These are phyloP conservation scores for Candida methanosorbosa DNA, from an alignment of 805 yeast genomes.

Conservation along the genomic window DNA sequence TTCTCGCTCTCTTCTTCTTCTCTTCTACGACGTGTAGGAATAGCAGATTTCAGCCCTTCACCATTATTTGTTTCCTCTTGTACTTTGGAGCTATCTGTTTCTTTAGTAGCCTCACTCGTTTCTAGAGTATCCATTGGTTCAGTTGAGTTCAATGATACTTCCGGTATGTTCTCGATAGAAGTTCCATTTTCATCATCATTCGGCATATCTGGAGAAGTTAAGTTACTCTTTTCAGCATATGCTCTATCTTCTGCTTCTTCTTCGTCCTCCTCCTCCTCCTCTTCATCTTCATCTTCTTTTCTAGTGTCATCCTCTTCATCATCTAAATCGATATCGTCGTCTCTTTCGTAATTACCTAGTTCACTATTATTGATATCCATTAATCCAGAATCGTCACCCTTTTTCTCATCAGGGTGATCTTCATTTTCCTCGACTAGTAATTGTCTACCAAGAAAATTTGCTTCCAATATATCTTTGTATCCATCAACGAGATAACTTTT, in stretches of 20 bases:
- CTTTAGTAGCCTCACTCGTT: no score
- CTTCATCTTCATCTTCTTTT: slow-evolving; percentile 6
- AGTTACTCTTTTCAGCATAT: neutral
- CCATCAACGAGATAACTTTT: slow-evolving; percentile 12
- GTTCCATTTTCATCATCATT: neutral
- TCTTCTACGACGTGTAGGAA: no score
- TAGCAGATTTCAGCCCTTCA: no score
- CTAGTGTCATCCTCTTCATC: slow-evolving; percentile 15
- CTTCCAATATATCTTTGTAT: slow-evolving; percentile 8
- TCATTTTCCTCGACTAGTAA: slow-evolving; percentile 2
- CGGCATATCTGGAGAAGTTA: neutral
- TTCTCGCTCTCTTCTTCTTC: neutral
- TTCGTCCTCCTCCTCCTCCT: neutral
- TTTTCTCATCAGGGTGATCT: slow-evolving; percentile 1
- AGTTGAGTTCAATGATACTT: no score
- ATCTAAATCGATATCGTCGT: slow-evolving; percentile 20
- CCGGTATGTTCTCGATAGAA: no score
- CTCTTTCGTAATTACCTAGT: slow-evolving; percentile 1
- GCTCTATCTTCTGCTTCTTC: slow-evolving; percentile 1
- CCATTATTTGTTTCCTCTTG: no score
- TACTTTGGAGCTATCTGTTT: no score
- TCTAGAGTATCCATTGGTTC: no score
- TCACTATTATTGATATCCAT: slow-evolving; percentile 16
- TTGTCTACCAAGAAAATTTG: slow-evolving; percentile 15
- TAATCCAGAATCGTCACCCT: neutral